Evolutionary conservation across 1,284 basidiomycete genomes (phyloP).

Genomic region (Cutaneotrichosporon sp.): DNA sequence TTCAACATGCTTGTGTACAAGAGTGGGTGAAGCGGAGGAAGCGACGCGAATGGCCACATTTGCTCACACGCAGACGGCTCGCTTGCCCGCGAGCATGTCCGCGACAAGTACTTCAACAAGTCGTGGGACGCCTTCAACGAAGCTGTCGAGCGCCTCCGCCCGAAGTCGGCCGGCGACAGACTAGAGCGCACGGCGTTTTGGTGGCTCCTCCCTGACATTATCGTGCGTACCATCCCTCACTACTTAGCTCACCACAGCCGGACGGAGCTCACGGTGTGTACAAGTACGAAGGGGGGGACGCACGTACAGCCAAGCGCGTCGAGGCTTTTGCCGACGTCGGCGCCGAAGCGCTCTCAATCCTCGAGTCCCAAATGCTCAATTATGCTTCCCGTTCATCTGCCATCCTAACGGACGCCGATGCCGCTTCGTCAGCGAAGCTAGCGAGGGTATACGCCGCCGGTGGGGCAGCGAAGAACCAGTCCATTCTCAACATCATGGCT

Average conservation of each 20-base stretch:
- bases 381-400: constrained; percentile 35
- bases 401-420: constrained; percentile 62
- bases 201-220: constrained; percentile 53
- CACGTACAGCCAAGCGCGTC: constrained; percentile 22
- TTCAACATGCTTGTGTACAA: constrained; percentile 54
- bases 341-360: constrained; percentile 70
- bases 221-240: constrained; percentile 60
- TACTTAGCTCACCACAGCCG: constrained; percentile 49
- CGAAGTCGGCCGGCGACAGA: constrained; percentile 31
- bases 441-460: constrained; percentile 71
- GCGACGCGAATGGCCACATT: no score
- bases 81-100: constrained; percentile 71
- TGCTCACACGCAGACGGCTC: constrained; percentile 62
- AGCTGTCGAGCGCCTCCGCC: constrained; percentile 51
- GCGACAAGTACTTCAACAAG: constrained; percentile 60
- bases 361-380: constrained; percentile 74
- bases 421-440: constrained; percentile 52
- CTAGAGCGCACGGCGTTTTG: constrained; percentile 53
- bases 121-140: constrained; percentile 71
- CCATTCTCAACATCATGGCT: constrained; percentile 69
- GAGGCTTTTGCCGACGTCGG: constrained; percentile 42
- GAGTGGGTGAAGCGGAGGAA: constrained; percentile 36
- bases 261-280: constrained; percentile 33
- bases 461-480: constrained; percentile 69
- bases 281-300: constrained; percentile 32